Percentiles rank a stretch among this genome's conserved stretches.
phyloP scores from a whole-genome alignment of 306 rosid species.

The Malus orientalis region DNA sequence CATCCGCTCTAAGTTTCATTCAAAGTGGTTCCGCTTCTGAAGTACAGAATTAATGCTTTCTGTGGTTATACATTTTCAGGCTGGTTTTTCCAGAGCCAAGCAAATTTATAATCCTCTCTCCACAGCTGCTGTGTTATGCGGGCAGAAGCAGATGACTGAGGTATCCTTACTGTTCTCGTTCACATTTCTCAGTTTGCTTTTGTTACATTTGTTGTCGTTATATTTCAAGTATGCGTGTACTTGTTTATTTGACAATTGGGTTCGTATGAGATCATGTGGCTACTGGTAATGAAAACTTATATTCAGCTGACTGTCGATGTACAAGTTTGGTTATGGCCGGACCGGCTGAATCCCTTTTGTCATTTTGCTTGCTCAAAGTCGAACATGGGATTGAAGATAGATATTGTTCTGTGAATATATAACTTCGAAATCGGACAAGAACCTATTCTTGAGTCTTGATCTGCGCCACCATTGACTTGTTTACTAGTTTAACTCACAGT shows the following conservation, averaged over 20 bases:
- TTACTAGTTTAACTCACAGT: not conserved
- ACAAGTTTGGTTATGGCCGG: not conserved
- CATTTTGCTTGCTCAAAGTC: not conserved
- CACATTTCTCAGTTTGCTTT: not conserved
- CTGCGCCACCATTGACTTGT: not conserved
- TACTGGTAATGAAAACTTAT: too few species aligned
- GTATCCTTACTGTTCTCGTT: constrained; percentile 19
- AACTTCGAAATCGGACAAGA: not conserved
- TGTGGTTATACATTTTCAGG: constrained; percentile 44
- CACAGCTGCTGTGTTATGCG: constrained; percentile 59
- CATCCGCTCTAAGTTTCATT: not conserved
- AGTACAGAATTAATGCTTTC: not conserved
- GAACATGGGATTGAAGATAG: not conserved
- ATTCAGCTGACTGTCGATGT: not conserved
- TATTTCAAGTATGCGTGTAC: not conserved
- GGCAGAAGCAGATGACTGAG: constrained; percentile 95
- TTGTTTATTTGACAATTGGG: not conserved
- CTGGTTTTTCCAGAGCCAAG: constrained; percentile 67
- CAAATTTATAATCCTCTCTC: constrained; percentile 53
- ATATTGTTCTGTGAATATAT: not conserved
- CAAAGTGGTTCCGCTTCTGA: not conserved
- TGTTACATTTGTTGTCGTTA: not conserved
- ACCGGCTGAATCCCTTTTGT: not conserved
- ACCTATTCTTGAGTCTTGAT: not conserved
- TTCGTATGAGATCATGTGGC: not conserved